Evolutionary conservation across 139 green algal genomes (phyloP), one percentile per base, ranked within the genome.

Genomic region (Dunaliella primolecta): DNA sequence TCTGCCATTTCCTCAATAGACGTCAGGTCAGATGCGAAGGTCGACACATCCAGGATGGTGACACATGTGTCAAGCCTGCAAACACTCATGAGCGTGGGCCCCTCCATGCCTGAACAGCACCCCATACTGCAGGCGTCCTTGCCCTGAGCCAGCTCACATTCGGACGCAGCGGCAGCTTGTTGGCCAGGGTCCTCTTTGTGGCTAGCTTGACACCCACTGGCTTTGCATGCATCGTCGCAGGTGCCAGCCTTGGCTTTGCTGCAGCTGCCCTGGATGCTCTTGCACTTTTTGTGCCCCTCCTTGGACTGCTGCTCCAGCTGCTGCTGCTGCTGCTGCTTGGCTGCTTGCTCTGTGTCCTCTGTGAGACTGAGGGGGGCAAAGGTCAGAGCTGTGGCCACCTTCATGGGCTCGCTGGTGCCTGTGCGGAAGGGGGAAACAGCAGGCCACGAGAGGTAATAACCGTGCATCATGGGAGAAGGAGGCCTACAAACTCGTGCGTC

Each of bases 361-460:
- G 72, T 23, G 3, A 36, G n/a, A 20, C 72, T 34, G 20, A 34
- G n/a, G 11, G 72, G 72, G 7, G 72, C 72, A 34, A 36, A 33
- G 3, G n/a, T 78, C 7, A 36, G 72, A 7, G 34, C 27, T 3
- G 2, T 31, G 34, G 91, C 91, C 64, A 94, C 91, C 74, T 87
- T 84, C 81, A 90, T 85, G 11, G 93, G 93, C 81, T 96, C 93
- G 36, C 85, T 87, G 78, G 96, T 90, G 78, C 93, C 93, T 31
- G 92, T 93, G 37, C n/a, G n/a, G n/a, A n/a, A n/a, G n/a, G n/a
- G n/a, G n/a, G n/a, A n/a, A n/a, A n/a, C n/a, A n/a, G n/a, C n/a
- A n/a, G n/a, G n/a, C 72, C 88, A 81, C 24, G 36, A 3, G 38
- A n/a, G n/a, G n/a, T n/a, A n/a, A n/a, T n/a, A n/a, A n/a, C n/a